phyloP scores from a whole-genome alignment of 2,329 filamentous ascomycete species.

The Westerdykella ornata region DNA sequence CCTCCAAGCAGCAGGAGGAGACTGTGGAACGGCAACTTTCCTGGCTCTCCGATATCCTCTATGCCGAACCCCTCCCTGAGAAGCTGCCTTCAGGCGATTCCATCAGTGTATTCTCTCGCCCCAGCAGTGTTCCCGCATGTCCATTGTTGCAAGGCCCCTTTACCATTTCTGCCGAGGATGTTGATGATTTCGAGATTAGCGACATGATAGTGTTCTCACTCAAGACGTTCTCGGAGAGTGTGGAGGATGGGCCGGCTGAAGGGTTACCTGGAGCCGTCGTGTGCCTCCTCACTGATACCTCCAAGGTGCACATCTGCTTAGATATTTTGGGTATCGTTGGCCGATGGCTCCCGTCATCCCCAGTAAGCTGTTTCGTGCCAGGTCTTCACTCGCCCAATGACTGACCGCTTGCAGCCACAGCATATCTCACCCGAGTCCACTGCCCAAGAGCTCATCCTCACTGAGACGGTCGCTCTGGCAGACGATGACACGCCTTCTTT shows the following conservation, averaged over 20 bases:
- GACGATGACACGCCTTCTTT: constrained; percentile 28
- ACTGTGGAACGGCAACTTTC: constrained; percentile 51
- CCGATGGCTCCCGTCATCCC: constrained; percentile 52
- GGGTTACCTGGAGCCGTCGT: constrained; percentile 53
- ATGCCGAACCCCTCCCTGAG: constrained; percentile 45
- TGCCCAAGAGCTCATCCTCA: constrained; percentile 31
- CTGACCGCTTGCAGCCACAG: constrained; percentile 15
- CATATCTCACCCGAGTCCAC: constrained; percentile 11
- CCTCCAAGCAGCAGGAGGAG: constrained; percentile 39
- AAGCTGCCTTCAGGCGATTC: constrained; percentile 37
- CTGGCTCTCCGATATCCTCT: constrained; percentile 47
- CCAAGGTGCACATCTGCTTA: constrained; percentile 53
- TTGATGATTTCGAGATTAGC: constrained; percentile 52
- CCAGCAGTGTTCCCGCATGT: constrained; percentile 48
- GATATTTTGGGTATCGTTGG: constrained; percentile 57
- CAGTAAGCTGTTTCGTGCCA: constrained; percentile 15
- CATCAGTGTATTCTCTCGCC: constrained; percentile 52
- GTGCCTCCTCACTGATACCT: constrained; percentile 51
- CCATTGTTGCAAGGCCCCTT: constrained; percentile 59
- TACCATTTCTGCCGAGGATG: constrained; percentile 45
- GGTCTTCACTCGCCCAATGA: not conserved
- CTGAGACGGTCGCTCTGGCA: constrained; percentile 37
- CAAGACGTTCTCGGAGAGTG: constrained; percentile 46
- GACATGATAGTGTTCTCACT: constrained; percentile 54
- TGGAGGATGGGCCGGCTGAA: constrained; percentile 43